Conservation (phyloP, 331 rosid species). For the Acacia concinna region DNA sequence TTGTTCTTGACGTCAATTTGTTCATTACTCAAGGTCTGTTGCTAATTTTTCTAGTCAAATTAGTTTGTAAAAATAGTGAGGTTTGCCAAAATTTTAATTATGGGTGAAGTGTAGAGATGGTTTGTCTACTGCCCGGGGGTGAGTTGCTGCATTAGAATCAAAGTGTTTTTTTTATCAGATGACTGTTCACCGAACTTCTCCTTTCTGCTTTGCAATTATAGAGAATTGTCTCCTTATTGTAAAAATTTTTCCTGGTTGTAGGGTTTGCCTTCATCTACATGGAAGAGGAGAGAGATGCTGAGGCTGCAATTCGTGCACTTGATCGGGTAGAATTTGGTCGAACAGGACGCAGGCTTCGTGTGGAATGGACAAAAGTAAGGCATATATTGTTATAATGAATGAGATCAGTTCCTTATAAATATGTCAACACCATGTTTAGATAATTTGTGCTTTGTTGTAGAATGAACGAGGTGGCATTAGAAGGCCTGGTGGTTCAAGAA, state of each 20-base stretch:
- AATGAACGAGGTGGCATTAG: constrained; percentile 90
- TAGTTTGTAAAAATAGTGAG: constrained; percentile 66
- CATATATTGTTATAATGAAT: not conserved
- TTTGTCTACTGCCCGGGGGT: constrained; percentile 49
- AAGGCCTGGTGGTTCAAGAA: constrained; percentile 79
- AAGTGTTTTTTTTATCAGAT: constrained; percentile 41
- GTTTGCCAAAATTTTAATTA: constrained; percentile 58
- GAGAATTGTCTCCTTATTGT: constrained; percentile 20
- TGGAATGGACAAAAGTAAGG: constrained; percentile 94
- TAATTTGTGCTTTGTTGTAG: constrained; percentile 44
- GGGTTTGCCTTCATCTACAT: constrained; percentile 97
- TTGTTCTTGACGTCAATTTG: constrained; percentile 94
- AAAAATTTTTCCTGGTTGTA: constrained; percentile 40
- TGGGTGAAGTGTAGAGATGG: constrained; percentile 47
- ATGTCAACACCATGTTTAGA: constrained; percentile 22
- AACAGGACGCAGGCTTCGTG: constrained; percentile 94
- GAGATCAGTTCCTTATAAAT: not conserved
- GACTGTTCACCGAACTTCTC: constrained; percentile 27
- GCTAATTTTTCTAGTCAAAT: constrained; percentile 81
- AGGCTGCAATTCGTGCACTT: constrained; percentile 87
- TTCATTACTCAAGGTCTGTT: constrained; percentile 94
- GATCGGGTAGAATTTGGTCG: constrained; percentile 92
- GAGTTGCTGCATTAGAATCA: constrained; percentile 36
- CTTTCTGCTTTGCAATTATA: constrained; percentile 12
- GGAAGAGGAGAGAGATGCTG: constrained; percentile 99